Percentiles rank a stretch among this genome's conserved stretches.
phyloP scores from a whole-genome alignment of 2,329 filamentous ascomycete genomes.

The Sporothrix euskadiensis region DNA sequence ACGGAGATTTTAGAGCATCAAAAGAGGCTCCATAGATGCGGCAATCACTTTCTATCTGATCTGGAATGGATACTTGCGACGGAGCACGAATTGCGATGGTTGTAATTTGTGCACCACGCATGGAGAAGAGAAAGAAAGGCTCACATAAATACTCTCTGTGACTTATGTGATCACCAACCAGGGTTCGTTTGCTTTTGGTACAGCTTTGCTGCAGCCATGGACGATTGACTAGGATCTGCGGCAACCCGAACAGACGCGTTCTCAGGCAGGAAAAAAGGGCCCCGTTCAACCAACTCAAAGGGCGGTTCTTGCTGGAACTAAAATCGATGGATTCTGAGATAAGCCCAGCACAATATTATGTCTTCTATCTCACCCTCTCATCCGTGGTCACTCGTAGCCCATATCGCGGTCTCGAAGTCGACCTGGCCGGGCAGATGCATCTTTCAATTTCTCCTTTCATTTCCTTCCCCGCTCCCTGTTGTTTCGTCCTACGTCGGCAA shows the following conservation, averaged over 20 bases:
- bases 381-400: neutral
- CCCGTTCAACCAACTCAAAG: neutral
- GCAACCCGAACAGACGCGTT: conserved; percentile 8
- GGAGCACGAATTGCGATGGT: neutral
- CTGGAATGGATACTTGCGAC: neutral
- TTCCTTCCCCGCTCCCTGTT: neutral
- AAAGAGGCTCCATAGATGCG: neutral
- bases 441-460: too few relatives aligned
- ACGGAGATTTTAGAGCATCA: neutral
- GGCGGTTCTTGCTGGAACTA: neutral
- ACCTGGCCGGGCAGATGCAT: neutral
- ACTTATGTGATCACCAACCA: conserved; percentile 1
- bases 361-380: neutral
- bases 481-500: conserved; percentile 20
- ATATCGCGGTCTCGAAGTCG: neutral
- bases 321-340: neutral
- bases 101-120: neutral
- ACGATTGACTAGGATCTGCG: conserved; percentile 19
- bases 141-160: neutral
- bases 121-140: neutral
- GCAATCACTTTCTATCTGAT: neutral
- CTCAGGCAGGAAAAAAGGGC: conserved; percentile 2
- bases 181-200: conserved; percentile 7
- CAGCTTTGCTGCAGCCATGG: neutral
- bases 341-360: neutral